phyloP scores from a whole-genome alignment of 768 basidiomycete genomes.

The Mycena amicta region DNA sequence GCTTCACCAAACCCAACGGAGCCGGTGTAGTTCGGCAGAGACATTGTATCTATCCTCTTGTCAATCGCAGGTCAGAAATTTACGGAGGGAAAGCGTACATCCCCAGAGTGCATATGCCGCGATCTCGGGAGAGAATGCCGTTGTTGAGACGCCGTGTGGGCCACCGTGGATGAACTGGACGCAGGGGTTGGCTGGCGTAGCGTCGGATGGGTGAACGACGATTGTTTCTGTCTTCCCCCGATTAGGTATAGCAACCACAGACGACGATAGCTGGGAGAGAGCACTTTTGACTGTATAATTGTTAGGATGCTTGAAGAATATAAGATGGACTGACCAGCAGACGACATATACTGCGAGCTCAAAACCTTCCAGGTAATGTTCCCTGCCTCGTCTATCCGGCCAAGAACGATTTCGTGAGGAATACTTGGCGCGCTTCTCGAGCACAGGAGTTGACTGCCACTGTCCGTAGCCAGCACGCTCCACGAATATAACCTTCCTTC shows the following conservation, averaged over 20 bases:
- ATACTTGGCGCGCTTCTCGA: slow-evolving; percentile 49
- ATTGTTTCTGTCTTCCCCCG: slow-evolving; percentile 57
- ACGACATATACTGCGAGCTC: slow-evolving; percentile 42
- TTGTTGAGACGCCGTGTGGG: slow-evolving; percentile 53
- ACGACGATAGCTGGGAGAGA: slow-evolving; percentile 42
- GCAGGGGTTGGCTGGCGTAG: slow-evolving; percentile 38
- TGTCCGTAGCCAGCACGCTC: slow-evolving; percentile 56
- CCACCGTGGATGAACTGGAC: slow-evolving; percentile 65
- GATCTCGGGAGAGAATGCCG: slow-evolving; percentile 46
- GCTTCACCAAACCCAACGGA: slow-evolving; percentile 67
- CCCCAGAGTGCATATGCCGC: slow-evolving; percentile 58
- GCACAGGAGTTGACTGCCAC: slow-evolving; percentile 44
- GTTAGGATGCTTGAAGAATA: not conserved
- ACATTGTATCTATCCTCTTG: slow-evolving; percentile 51
- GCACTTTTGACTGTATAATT: slow-evolving; percentile 43
- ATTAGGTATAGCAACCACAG: slow-evolving; percentile 52
- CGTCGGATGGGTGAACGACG: slow-evolving; percentile 40
- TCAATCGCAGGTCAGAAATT: not conserved
- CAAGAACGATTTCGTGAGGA: slow-evolving; percentile 54
- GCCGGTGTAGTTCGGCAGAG: slow-evolving; percentile 68
- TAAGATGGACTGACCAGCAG: slow-evolving; percentile 38
- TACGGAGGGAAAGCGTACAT: slow-evolving; percentile 54
- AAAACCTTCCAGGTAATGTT: slow-evolving; percentile 42
- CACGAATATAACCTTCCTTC: slow-evolving; percentile 48
- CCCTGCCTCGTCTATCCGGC: slow-evolving; percentile 33